Evolutionary conservation across 495 filamentous ascomycete genomes (phyloP), one percentile per base, ranked within the genome.

Genomic region (Penicillium paxilli): DNA sequence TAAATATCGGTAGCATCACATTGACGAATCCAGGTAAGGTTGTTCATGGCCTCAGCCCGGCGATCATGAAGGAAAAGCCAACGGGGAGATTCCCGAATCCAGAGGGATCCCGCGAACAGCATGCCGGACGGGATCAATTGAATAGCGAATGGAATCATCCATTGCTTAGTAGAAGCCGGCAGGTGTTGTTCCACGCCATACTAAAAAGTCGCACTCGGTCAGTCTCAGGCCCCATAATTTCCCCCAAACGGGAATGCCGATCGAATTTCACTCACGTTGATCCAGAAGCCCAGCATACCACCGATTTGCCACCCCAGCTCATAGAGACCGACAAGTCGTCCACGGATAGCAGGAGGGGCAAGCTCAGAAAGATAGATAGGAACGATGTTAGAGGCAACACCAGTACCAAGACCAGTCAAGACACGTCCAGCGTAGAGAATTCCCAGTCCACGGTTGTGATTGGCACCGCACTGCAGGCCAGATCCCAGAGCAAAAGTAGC

Each of bases 351-450:
- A 58, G 89, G 88, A 6, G 87, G 89, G 6, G 89, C 82, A 55
- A 95, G 81, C 68, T 95, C 90, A 32, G 89, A 80, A 55, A 90
- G 86, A 64, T 93, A 93, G 26, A 92, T 85, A 2, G 90, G 90
- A 23, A 89, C 87, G 52, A 90, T 76, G 21, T 88, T 82, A 5
- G 88, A 91, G 17, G 83, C 84, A 55, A 91, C 89, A 59, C 90
- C 90, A 45, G 92, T 83, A 51, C 84, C 87, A 33, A 94, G 60
- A 49, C 90, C 90, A 48, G 83, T 79, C 22, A 92, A 78, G 37
- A 90, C 82, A 59, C 90, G 85, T 12, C 90, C 90, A 47, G 75
- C 80, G 80, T 86, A 80, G 52, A 88, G 78, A 10, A 87, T 75
- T 0, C 79, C 85, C 1, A 91, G 65, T 14, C 86, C 87, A 25